A percentile compares a stretch with the other conserved stretches of the same genome.
phyloP scores from a whole-genome alignment of 1,284 basidiomycete species.

The Coniferiporia weirii region DNA sequence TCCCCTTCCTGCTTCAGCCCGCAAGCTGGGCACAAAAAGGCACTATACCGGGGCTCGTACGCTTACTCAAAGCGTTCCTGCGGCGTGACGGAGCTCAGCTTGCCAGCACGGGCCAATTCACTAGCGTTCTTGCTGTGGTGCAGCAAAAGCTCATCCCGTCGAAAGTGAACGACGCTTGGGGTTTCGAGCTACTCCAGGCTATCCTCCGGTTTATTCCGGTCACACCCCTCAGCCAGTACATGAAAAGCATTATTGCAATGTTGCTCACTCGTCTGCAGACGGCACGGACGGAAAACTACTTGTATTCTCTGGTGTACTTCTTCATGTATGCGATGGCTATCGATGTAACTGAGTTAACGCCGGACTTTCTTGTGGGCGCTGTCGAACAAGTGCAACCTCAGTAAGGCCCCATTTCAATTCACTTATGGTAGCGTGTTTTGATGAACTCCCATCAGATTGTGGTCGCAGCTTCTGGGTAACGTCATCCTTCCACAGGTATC shows the following conservation, averaged over 20 bases:
- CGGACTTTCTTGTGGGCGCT: constrained; percentile 73
- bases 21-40: constrained; percentile 92
- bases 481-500: constrained; percentile 81
- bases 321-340: constrained; percentile 73
- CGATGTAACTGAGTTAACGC: constrained; percentile 63
- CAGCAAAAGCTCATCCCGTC: constrained; percentile 87
- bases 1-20: constrained; percentile 84
- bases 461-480: constrained; percentile 75
- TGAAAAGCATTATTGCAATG: constrained; percentile 76
- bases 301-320: constrained; percentile 81
- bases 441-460: constrained; percentile 52
- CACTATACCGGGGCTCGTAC: constrained; percentile 92
- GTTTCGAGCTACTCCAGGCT: constrained; percentile 84
- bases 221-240: constrained; percentile 63
- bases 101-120: constrained; percentile 70
- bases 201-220: constrained; percentile 72
- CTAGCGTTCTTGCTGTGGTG: constrained; percentile 82
- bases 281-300: constrained; percentile 87
- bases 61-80: constrained; percentile 84
- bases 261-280: constrained; percentile 83
- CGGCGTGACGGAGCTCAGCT: constrained; percentile 66
- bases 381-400: constrained; percentile 85
- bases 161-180: constrained; percentile 87
- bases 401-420: constrained; percentile 39
- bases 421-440: constrained; percentile 6